Evolutionary conservation across 1,139 yeast species (phyloP).

Genomic region (Blastobotrys apis): DNA sequence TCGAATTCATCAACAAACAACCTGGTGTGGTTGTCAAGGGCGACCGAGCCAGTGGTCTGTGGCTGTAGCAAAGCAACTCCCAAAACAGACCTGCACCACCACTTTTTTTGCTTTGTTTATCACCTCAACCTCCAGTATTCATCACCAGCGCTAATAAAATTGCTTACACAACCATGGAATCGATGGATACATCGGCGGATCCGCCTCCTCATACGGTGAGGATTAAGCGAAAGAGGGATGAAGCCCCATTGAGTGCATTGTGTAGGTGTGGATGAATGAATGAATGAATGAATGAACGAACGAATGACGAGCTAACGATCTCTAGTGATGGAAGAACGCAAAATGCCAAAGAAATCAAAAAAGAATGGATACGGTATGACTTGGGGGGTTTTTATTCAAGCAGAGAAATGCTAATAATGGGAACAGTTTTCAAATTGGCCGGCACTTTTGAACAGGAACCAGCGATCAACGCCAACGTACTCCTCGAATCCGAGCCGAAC

Average conservation of each 20-base stretch:
- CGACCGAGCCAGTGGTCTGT: too few species aligned
- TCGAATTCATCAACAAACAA: too few species aligned
- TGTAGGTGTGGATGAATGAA: slow-evolving; percentile 28
- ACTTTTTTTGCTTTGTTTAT: too few species aligned
- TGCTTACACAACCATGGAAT: slow-evolving; percentile 14
- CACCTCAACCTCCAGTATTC: too few species aligned
- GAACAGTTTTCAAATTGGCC: slow-evolving; percentile 51
- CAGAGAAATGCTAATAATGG: too few species aligned
- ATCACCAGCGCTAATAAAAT: too few species aligned
- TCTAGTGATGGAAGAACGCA: slow-evolving; percentile 12
- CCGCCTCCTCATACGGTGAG: slow-evolving; percentile 48
- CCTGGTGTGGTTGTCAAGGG: too few species aligned
- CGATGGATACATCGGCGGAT: slow-evolving; percentile 17
- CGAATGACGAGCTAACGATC: too few species aligned
- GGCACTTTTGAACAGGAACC: slow-evolving; percentile 52
- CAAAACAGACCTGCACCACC: too few species aligned
- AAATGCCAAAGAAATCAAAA: slow-evolving; percentile 43
- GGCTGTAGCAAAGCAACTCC: too few species aligned
- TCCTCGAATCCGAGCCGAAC: slow-evolving; percentile 23
- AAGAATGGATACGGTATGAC: slow-evolving; percentile 26
- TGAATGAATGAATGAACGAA: background rate
- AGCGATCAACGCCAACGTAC: slow-evolving; percentile 21
- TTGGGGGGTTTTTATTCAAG: too few species aligned
- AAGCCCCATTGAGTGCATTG: slow-evolving; percentile 83
- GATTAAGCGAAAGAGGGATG: slow-evolving; percentile 78